Evolutionary conservation across 73 alveolate genomes (phyloP).

Genomic region (Effrenium voratum): DNA sequence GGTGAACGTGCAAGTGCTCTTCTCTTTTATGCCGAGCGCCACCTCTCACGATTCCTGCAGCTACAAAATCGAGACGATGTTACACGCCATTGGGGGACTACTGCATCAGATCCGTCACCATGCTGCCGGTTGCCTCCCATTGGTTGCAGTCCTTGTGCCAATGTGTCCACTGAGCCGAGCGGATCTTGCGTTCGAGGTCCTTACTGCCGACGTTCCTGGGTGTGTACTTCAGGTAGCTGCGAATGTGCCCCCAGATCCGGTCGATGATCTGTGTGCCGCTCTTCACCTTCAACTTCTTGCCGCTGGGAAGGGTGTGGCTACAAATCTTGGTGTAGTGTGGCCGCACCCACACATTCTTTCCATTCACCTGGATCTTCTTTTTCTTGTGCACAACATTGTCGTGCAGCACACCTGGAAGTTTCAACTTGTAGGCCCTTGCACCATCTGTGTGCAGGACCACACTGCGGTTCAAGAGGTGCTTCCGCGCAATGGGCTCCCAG

Average conservation of each 20-base stretch:
- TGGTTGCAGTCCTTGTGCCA: not conserved
- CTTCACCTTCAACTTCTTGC: not conserved
- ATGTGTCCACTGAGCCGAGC: conserved; percentile 24
- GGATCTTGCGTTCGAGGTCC: not conserved
- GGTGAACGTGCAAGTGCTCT: too few species aligned
- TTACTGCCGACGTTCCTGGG: not conserved
- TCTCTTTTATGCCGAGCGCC: too few species aligned
- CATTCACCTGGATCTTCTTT: not conserved
- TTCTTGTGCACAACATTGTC: conserved; percentile 55
- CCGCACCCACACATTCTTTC: conserved; percentile 4
- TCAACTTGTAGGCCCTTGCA: conserved; percentile 26
- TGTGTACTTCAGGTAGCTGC: not conserved
- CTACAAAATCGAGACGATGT: too few species aligned
- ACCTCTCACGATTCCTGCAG: too few species aligned
- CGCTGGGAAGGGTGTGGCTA: not conserved
- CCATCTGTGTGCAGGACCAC: conserved; percentile 45
- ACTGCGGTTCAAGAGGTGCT: not conserved
- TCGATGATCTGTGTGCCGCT: conserved; percentile 53
- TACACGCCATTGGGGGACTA: too few species aligned
- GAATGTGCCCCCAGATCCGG: conserved; percentile 21
- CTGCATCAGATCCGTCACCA: not conserved
- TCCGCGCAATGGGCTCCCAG: not conserved
- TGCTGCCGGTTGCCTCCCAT: not conserved
- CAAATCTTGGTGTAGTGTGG: conserved; percentile 22
- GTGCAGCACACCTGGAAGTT: conserved; percentile 18